Conservation (phyloP, 805 yeast genomes). For the Metschnikowia noctiluminum region DNA sequence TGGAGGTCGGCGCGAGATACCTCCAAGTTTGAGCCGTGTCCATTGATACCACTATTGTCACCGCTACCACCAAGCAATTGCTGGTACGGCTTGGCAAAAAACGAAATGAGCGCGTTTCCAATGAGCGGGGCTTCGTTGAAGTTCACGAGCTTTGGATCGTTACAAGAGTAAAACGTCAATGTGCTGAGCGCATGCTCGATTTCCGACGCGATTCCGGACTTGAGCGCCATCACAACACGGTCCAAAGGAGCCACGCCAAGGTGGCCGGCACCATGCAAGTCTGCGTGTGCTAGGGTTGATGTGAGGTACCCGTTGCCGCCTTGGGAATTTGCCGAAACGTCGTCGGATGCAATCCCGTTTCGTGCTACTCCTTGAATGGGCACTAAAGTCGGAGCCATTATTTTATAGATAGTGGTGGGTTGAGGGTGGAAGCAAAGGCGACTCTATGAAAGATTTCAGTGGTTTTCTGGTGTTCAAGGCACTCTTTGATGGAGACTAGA, state of each 20-base stretch:
- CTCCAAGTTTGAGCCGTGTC: neutral
- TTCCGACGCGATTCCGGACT: constrained; percentile 62
- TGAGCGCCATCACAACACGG: constrained; percentile 68
- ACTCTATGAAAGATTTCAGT: neutral
- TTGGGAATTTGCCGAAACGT: constrained; percentile 2
- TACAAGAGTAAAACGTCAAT: constrained; percentile 46
- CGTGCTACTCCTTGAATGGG: constrained; percentile 18
- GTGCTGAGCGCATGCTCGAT: constrained; percentile 68
- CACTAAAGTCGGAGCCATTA: constrained; percentile 15
- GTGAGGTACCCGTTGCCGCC: constrained; percentile 17
- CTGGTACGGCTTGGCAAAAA: constrained; percentile 35
- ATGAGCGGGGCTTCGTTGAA: constrained; percentile 43
- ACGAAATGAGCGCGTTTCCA: constrained; percentile 39
- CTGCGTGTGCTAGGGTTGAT: constrained; percentile 10
- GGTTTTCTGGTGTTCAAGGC: neutral
- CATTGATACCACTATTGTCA: neutral
- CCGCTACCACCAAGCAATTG: constrained; percentile 15
- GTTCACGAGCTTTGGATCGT: constrained; percentile 47
- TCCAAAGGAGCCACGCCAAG: constrained; percentile 62
- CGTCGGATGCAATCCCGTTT: constrained; percentile 11
- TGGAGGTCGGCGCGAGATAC: constrained; percentile 22
- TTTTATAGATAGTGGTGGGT: neutral
- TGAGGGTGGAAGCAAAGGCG: neutral
- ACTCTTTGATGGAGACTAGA: too few species aligned
- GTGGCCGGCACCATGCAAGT: constrained; percentile 25